A percentile compares a stretch with the other conserved stretches of the same genome.
Conservation (phyloP, 805 yeast species). For the Myxozyma nipponensis region DNA sequence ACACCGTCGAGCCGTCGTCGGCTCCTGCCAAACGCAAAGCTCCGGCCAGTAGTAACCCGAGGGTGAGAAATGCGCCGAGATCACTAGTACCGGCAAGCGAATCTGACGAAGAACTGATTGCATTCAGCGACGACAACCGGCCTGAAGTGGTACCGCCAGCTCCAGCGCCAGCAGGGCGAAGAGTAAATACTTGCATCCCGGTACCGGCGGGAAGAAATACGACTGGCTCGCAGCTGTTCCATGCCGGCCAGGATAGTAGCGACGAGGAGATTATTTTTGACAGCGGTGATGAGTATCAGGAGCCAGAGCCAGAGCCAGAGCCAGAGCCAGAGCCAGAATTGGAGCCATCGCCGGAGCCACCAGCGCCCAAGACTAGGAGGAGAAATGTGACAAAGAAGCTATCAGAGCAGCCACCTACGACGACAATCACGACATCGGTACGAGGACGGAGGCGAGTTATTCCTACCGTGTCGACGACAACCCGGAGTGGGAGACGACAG, state of each 20-base stretch:
- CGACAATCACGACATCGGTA: background rate
- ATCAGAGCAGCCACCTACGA: background rate
- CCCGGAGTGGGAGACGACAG: too few species aligned
- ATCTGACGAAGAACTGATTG: background rate
- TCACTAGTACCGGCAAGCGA: background rate
- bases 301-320: background rate
- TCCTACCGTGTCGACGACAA: too few species aligned
- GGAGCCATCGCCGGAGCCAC: background rate
- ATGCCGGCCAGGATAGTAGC: background rate
- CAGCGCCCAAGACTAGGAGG: background rate
- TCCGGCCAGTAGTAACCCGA: background rate
- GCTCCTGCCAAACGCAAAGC: slow-evolving; percentile 1
- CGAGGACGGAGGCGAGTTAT: background rate
- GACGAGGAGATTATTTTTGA: background rate
- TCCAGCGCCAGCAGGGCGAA: background rate
- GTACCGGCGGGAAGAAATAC: background rate
- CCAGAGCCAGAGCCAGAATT: background rate
- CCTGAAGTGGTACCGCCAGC: background rate
- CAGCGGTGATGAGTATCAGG: background rate
- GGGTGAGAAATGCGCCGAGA: background rate
- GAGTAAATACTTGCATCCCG: background rate
- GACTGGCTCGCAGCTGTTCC: background rate
- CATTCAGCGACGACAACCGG: background rate
- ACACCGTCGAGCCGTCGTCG: background rate
- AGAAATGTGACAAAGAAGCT: background rate